Evolutionary conservation across 225 moss, liverwort and hornwort genomes (phyloP).

Genomic region (Marchantia polymorpha): DNA sequence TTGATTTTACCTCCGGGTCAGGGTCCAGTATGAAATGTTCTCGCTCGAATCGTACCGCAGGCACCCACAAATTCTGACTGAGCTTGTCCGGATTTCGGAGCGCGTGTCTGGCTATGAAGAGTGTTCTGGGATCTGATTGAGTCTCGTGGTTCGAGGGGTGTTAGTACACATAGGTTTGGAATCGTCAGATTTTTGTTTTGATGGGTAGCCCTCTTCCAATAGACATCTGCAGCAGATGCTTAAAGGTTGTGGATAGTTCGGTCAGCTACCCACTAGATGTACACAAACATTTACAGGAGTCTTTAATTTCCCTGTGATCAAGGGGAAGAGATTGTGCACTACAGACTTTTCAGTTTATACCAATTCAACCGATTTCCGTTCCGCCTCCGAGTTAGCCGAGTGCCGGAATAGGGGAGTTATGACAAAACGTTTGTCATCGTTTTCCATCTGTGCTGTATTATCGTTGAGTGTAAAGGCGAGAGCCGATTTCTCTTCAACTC

Average conservation of each 20-base stretch:
- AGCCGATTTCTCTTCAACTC: too few species aligned
- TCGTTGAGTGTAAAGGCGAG: too few species aligned
- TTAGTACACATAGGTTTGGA: too few species aligned
- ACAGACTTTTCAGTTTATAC: not conserved
- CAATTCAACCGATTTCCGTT: not conserved
- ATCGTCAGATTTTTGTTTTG: too few species aligned
- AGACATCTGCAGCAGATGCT: too few species aligned
- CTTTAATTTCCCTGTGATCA: not conserved
- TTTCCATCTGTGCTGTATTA: too few species aligned
- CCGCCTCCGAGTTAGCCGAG: not conserved
- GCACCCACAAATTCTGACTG: not conserved
- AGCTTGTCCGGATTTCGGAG: not conserved
- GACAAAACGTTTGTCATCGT: too few species aligned
- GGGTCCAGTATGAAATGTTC: conserved; percentile 15
- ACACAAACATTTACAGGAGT: not conserved
- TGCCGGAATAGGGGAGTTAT: not conserved
- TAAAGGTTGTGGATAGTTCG: too few species aligned
- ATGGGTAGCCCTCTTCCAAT: too few species aligned
- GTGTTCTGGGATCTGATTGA: not conserved
- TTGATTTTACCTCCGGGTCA: too few species aligned
- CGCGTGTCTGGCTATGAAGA: not conserved
- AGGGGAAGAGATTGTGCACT: not conserved
- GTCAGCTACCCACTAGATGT: too few species aligned
- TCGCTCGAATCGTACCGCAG: not conserved
- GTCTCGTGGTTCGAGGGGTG: too few species aligned